Evolutionary conservation across 352 stramenopile species (phyloP), one percentile per base, ranked within the genome.

Genomic region (Globisporangium acanthophoron): DNA sequence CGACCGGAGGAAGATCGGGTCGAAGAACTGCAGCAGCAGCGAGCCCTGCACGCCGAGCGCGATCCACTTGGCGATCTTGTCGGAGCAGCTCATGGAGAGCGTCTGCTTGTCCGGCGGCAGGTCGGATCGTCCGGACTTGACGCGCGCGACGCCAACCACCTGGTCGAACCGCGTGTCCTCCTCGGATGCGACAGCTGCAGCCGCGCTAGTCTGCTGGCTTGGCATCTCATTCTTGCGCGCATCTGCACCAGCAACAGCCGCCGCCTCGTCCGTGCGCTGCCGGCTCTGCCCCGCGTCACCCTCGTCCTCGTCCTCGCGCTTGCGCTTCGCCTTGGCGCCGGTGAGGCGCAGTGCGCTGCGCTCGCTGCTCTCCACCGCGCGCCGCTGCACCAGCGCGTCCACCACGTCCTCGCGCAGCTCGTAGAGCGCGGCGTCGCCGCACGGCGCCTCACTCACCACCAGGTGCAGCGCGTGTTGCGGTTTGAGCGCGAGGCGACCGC

Each of bases 361-460:
- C 31, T 74, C 65, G 45, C 41, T 43, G n/a, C 67, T 56, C 21
- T 43, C 47, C 21, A 21, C 3, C 31, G 6, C 52, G 46, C 81
- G 78, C 51, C 77, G 63, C 35, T 74, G 68, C 18, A 86, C 73
- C 11, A 90, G 65, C 33, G 71, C 68, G 35, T 90, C 68, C 13
- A 92, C 74, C 7, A 96, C 81, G 8, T 87, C 76, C 44, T 81
- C 67, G 3, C 78, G 78, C n/a, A 95, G 59, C 39, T 80, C 56
- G 67, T 98, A 98, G 59, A 98, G 97, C n/a, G 91, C 83, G 7
- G 87, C 87, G 70, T 98, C 92, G 43, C 92, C 94, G 69, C 94
- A 98, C 7, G 94, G 94, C 13, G 90, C 83, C 73, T 97, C 92
- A 52, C 78, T 97, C 53, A 97, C 87, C 61, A 90, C 98, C 12